Base-by-base conservation (phyloP, 345 rosid genomes). In the Brassica carinata region DNA sequence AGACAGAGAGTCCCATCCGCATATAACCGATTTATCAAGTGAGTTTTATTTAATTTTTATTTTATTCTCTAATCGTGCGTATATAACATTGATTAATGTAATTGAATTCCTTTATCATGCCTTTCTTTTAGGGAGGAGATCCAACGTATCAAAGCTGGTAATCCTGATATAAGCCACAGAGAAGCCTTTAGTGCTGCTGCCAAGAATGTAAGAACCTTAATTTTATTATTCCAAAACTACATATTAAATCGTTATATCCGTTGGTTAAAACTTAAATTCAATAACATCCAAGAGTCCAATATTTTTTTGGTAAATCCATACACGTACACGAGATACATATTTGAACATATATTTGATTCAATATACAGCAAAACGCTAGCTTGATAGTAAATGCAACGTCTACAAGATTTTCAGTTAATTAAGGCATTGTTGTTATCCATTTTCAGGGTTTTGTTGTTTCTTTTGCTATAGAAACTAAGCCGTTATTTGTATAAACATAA, bases 111-210 rank as follows among this genome's bases (percentile, higher is more conserved):
- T 36, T 43, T 72, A 38, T 45, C 69, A 66, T 34, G 17, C 69
- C 69, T 48, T 64, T 81, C 18, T 69, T 74, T 64, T 90, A 96
- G 99, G 89, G 99, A 96, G 30, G 98, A 94, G 89, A 96, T 96
- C 90, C 98, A 94, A 86, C 97, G 99, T 67, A 94, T 96, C 89
- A 96, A 96, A 86, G 98, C 99, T 67, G 93, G 87, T 72, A 96
- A 96, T 74, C 99, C 99, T 76, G 99, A 96, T 76, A 96, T 96
- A 45, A 96, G 97, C 81, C 99, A 96, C 93, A 89, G 98, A 84
- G 99, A 96, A 77, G 99, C 99, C 59, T 96, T 96, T 69, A 92
- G 99, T 83, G 99, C 99, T 31, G 99, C 99, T 84, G 99, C 99
- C 57, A 96, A 96, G 86, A 96, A 96, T 85, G 99, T 96, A 71